Evolutionary conservation across 2,329 filamentous ascomycete species (phyloP), one percentile per base, ranked within the genome.

Genomic region (Arthrocladium fulminans): DNA sequence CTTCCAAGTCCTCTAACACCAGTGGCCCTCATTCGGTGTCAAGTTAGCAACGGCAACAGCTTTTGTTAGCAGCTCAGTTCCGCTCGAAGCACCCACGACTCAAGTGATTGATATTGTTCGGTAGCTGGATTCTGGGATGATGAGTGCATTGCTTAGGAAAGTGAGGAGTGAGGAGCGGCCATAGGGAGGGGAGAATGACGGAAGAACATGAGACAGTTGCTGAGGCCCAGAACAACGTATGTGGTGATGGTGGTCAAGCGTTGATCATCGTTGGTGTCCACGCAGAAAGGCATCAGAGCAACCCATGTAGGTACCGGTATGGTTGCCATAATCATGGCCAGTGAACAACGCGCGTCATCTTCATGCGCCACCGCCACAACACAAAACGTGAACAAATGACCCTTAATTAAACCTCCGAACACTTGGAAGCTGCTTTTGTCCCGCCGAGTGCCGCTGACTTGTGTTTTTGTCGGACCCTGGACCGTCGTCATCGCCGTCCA

Each of bases 21-120:
- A 15, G n/a, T 15, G 32, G 13, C n/a, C 32, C 13, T 35, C 6
- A 9, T 15, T n/a, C 13, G 4, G 4, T n/a, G 7, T 8, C 6
- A 9, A 35, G 32, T 15, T 19, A 15, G 8, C 22, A 30, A 12
- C 10, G 9, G 13, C 15, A 7, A 30, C 15, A 19, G 13, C 32
- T 12, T 47, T 22, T 19, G 32, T 20, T 17, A 39, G 13, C 9
- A 47, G 12, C 19, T 27, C 24, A 27, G 54, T 52, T 6, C 53
- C 55, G 2, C 32, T 45, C 7, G 52, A 54, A n/a, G 49, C 49
- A 1, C 52, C 64, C 25, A 56, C 57, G 1, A 54, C 60, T 35
- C 59, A 65, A 9, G 57, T 64, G 13, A 56, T 51, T 1, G 61
- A 63, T 47, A 54, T 63, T 19, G 51, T 68, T 32, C 63, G 57